Evolutionary conservation across 306 rosid genomes (phyloP), one percentile per base, ranked within the genome.

Genomic region (Bauhinia variegata): DNA sequence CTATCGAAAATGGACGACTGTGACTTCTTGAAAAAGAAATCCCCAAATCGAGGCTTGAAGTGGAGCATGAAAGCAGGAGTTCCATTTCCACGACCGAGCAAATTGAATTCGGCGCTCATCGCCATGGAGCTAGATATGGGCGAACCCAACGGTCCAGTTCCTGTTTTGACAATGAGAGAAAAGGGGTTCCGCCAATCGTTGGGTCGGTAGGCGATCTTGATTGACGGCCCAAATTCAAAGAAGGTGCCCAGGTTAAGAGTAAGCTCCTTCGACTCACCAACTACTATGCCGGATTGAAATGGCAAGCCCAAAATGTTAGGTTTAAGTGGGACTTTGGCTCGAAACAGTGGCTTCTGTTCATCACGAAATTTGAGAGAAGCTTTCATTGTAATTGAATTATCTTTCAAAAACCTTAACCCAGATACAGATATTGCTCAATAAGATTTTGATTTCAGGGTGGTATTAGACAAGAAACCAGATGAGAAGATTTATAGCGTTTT

Each of bases 351-450:
- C 73, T 78, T 89, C 71, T 84, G 91, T 12, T 89, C 93, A 0
- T 89, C 96, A 0, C 98, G 88, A 68, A 92, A 87, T 68, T 86
- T 92, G 13, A 92, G 82, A 0, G 98, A 89, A 14, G 96, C 98
- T 77, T 92, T 92, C 98, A 92, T 92, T 7, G 17, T 55, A 11
- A 4, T 8, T 14, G 42, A n/a, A 33, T 6, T 6, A 9, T 19
- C 41, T 44, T 16, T 32, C 63, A 47, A 39, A 58, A 57, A 66
- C 48, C 74, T 72, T 52, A 71, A 63, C 70, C n/a, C 52, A 44
- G 5, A 36, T 49, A 33, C 61, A 13, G 10, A 34, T 5, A 13
- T 13, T 12, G 63, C 56, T 42, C 53, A 13, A 14, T 10, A 7
- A 31, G 36, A 5, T 34, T n/a, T 12, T 38, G 69, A 61, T 31